Percentiles rank a stretch among this genome's conserved stretches.
Evolutionary conservation across 305 asterid genomes (phyloP).

Genomic region (Fraxinus baroniana): DNA sequence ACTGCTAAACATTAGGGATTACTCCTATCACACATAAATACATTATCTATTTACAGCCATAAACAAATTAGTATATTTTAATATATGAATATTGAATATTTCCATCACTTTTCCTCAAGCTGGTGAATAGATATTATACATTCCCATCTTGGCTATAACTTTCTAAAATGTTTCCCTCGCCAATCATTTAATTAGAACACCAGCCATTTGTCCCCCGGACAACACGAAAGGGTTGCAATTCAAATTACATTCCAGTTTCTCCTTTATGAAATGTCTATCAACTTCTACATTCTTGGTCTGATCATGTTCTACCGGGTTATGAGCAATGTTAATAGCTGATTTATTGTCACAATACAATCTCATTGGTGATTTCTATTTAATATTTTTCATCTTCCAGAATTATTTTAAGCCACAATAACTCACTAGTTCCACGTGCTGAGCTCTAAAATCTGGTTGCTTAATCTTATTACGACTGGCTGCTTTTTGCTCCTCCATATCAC

Average conservation of each 20-base stretch:
- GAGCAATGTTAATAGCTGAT: neutral
- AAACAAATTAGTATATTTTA: neutral
- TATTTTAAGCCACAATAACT: neutral
- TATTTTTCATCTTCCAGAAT: neutral
- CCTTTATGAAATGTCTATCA: neutral
- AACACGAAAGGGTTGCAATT: neutral
- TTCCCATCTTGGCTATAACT: neutral
- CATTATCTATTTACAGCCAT: neutral
- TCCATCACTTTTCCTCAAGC: neutral
- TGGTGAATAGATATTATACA: neutral
- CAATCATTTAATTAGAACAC: neutral
- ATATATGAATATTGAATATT: neutral
- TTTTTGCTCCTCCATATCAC: neutral
- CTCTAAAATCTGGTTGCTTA: neutral
- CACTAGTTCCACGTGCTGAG: neutral
- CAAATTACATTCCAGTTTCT: neutral
- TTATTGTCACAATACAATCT: neutral
- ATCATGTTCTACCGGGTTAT: neutral
- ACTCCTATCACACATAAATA: neutral
- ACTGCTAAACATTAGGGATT: neutral
- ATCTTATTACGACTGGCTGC: neutral
- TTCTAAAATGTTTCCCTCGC: neutral
- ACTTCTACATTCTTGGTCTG: neutral
- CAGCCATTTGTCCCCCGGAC: neutral
- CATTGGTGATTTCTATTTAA: neutral